Evolutionary conservation across 192 early-diverging fungal species (phyloP).

Genomic region (Podochytrium sp.): DNA sequence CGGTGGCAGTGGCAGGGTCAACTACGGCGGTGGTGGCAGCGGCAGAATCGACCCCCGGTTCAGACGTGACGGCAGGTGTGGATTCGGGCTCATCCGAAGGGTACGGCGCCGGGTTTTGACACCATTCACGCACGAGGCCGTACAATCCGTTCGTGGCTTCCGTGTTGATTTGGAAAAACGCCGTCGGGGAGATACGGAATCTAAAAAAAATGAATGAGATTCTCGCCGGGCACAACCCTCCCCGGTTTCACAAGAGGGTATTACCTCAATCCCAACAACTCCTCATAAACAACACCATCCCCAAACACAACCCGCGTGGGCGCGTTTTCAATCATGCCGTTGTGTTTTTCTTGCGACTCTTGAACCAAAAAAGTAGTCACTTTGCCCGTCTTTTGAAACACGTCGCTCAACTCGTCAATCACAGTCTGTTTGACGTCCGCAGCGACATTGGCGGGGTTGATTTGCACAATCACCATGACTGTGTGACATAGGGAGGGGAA

Average conservation of each 20-base stretch:
- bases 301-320: constrained; percentile 56
- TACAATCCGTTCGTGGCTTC: constrained; percentile 71
- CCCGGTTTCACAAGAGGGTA: no score
- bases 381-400: constrained; percentile 21
- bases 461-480: constrained; percentile 69
- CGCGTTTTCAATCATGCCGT: constrained; percentile 59
- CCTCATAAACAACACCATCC: constrained; percentile 63
- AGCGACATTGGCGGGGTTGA: constrained; percentile 53
- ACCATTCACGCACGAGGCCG: constrained; percentile 53
- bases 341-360: constrained; percentile 50
- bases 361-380: constrained; percentile 58
- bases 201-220: constrained; percentile 9
- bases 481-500: not conserved
- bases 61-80: not conserved
- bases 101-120: constrained; percentile 38
- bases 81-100: constrained; percentile 3
- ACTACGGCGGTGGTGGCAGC: constrained; percentile 7
- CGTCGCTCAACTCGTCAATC: constrained; percentile 33
- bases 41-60: not conserved
- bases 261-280: constrained; percentile 57
- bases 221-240: constrained; percentile 6
- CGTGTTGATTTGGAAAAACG: constrained; percentile 85
- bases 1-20: no score
- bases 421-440: constrained; percentile 34
- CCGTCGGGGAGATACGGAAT: constrained; percentile 72